Percentiles rank a stretch among this genome's conserved stretches.
Conservation (phyloP, 1,139 yeast species). For the Kodamaea alishanica region DNA sequence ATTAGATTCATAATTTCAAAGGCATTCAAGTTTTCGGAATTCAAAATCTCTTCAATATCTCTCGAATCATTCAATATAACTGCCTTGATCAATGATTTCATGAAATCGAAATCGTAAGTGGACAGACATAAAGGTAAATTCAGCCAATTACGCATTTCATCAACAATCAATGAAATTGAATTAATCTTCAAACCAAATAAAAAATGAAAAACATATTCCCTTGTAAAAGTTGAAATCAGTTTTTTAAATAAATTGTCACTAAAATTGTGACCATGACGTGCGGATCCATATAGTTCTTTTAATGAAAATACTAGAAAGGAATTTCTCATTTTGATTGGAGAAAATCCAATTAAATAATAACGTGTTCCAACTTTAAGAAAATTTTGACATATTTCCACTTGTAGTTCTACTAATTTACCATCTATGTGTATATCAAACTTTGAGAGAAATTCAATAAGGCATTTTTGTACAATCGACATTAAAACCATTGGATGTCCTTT, state of each 20-base stretch:
- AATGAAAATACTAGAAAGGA: conserved; percentile 5
- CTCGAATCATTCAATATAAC: neutral
- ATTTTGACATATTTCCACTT: conserved; percentile 11
- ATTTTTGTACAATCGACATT: conserved; percentile 21
- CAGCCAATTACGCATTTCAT: neutral
- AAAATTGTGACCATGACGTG: conserved; percentile 4
- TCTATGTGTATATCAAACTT: conserved; percentile 7
- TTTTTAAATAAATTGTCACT: conserved; percentile 3
- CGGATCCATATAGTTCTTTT: conserved; percentile 5
- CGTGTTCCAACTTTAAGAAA: conserved; percentile 12
- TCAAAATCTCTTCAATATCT: conserved; percentile 3
- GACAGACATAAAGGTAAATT: conserved; percentile 6
- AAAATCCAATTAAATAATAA: conserved; percentile 5
- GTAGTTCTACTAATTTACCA: conserved; percentile 3
- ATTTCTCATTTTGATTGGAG: conserved; percentile 1
- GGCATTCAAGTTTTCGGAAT: conserved; percentile 10
- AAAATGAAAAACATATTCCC: conserved; percentile 1
- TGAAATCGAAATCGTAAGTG: conserved; percentile 6
- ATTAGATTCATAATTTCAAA: conserved; percentile 13
- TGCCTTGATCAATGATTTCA: neutral
- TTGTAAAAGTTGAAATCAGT: conserved; percentile 4
- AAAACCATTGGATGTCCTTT: conserved; percentile 24
- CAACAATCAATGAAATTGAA: conserved; percentile 5
- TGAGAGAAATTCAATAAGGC: conserved; percentile 17
- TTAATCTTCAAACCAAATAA: conserved; percentile 1